These are phyloP conservation scores for Solanum pimpinellifolium DNA, from an alignment of 257 asterid genomes.

Conservation along the genomic window DNA sequence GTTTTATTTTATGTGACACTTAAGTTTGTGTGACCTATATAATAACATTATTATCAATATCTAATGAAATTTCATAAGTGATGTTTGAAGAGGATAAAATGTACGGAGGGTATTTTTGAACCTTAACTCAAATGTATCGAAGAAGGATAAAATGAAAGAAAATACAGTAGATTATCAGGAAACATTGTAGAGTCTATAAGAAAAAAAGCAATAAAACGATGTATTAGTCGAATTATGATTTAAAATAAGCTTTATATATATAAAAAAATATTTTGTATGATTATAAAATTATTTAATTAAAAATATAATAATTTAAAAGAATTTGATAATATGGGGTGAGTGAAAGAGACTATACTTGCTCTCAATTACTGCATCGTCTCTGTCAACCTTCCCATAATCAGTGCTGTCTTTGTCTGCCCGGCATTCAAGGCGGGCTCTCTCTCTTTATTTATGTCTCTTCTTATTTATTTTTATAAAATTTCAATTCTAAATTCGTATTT, in stretches of 20 bases:
- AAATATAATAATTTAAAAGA: no score
- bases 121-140: not conserved
- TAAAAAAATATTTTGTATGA: no score
- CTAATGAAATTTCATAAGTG: no score
- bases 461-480: not conserved
- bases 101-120: fast-evolving
- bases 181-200: not conserved
- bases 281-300: no score
- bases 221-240: no score
- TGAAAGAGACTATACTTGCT: slow-evolving; percentile 31
- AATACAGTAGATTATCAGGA: no score
- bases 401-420: slow-evolving; percentile 36
- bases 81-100: no score
- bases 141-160: no score
- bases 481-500: no score
- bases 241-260: no score
- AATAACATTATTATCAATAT: no score
- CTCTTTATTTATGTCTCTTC: not conserved
- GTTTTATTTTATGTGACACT: not conserved
- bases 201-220: not conserved
- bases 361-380: slow-evolving; percentile 12
- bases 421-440: slow-evolving; percentile 45
- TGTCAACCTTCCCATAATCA: slow-evolving; percentile 9
- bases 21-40: not conserved
- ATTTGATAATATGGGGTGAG: not conserved